Conservation (phyloP, 257 asterid genomes). For the Ophiorrhiza pumila region DNA sequence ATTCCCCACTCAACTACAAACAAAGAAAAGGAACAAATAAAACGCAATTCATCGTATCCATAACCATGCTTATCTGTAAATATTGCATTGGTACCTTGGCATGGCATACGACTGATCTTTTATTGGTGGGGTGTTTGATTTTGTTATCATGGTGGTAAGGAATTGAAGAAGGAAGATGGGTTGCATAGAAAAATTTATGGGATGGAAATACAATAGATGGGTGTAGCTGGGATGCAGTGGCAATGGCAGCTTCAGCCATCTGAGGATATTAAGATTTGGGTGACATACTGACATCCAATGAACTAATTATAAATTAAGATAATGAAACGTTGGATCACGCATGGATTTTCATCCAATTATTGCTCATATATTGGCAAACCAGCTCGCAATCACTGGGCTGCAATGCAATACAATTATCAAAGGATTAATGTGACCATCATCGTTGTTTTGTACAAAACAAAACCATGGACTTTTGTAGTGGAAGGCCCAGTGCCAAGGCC, state of each 20-base stretch:
- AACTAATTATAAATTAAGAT: too few species aligned
- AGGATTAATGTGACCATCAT: too few species aligned
- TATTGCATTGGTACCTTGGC: constrained; percentile 22
- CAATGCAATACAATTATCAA: too few species aligned
- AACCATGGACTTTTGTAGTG: too few species aligned
- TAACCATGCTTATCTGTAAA: background rate
- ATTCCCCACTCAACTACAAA: constrained; percentile 22
- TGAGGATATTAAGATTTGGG: background rate
- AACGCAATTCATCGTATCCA: background rate
- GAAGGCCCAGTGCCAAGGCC: too few species aligned
- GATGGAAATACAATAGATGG: background rate
- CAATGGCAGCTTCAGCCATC: constrained; percentile 11
- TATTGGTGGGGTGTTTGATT: background rate
- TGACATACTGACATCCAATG: too few species aligned
- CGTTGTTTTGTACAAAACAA: too few species aligned
- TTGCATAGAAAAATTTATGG: background rate
- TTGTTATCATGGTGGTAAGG: background rate
- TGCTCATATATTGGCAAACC: too few species aligned
- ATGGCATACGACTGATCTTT: constrained; percentile 8
- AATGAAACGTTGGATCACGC: too few species aligned
- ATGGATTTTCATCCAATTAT: too few species aligned
- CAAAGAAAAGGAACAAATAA: background rate
- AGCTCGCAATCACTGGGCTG: too few species aligned
- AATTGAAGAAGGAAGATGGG: constrained; percentile 1
- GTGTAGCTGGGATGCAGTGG: background rate